phyloP scores from a whole-genome alignment of 495 filamentous ascomycete genomes.

The Neurospora sp. region DNA sequence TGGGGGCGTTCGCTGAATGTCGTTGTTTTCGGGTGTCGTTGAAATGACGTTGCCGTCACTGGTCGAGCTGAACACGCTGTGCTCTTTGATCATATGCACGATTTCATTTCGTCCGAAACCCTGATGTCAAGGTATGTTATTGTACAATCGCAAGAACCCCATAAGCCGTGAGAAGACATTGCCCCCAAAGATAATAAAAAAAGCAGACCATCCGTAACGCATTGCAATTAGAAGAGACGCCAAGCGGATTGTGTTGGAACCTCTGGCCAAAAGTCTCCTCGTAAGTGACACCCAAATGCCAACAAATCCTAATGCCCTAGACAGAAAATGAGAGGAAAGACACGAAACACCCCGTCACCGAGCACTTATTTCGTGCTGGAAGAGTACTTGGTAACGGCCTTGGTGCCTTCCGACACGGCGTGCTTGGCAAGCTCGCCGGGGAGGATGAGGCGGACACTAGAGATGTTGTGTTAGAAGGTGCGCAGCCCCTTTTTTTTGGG shows the following conservation, averaged over 20 bases:
- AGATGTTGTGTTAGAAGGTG: background rate
- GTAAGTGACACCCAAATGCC: constrained; percentile 45
- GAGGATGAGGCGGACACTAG: constrained; percentile 83
- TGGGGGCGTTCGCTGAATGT: background rate
- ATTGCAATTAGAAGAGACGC: constrained; percentile 58
- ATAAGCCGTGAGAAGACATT: constrained; percentile 62
- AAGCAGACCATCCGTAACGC: constrained; percentile 83
- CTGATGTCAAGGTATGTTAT: constrained; percentile 55
- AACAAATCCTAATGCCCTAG: constrained; percentile 44
- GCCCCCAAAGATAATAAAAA: constrained; percentile 44
- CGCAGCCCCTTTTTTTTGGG: constrained; percentile 9
- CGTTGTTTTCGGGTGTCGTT: background rate
- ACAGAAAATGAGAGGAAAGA: constrained; percentile 30
- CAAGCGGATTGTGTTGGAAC: constrained; percentile 45
- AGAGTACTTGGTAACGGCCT: constrained; percentile 99
- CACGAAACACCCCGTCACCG: constrained; percentile 24
- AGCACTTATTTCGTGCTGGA: constrained; percentile 90
- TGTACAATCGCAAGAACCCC: constrained; percentile 69
- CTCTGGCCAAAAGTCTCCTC: constrained; percentile 48
- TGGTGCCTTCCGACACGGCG: constrained; percentile 97
- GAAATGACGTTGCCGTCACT: background rate
- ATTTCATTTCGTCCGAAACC: constrained; percentile 50
- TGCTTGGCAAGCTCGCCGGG: constrained; percentile 99
- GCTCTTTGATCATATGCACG: constrained; percentile 46
- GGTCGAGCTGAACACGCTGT: background rate